phyloP scores from a whole-genome alignment of 2,329 filamentous ascomycete genomes.

The Anthostomella pinea region DNA sequence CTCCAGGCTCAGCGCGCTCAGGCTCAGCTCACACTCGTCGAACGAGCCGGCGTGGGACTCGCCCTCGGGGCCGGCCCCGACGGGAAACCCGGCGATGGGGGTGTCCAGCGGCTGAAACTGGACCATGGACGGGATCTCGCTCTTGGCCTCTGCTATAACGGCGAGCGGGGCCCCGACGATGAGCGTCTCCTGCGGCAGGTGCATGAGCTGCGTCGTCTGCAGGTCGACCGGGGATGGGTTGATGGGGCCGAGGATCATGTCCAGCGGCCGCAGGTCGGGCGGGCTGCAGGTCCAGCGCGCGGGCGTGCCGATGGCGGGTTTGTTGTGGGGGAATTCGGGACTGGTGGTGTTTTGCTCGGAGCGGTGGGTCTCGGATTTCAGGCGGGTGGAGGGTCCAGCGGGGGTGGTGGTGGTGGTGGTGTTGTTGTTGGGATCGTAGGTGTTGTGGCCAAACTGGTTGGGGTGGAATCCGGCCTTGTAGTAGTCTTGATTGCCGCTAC shows the following conservation, averaged over 20 bases:
- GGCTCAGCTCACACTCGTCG: conserved; percentile 23
- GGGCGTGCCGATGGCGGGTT: conserved; percentile 2
- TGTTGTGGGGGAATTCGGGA: background rate
- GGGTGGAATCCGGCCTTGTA: no score
- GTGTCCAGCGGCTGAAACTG: conserved; percentile 1
- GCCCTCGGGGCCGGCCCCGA: conserved; percentile 43
- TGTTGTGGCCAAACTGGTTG: no score
- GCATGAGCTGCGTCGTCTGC: conserved; percentile 18
- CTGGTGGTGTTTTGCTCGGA: background rate
- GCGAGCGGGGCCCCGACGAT: conserved; percentile 8
- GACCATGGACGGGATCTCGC: no score
- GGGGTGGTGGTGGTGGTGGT: no score
- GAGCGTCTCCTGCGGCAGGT: conserved; percentile 31
- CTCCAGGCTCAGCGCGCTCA: no score
- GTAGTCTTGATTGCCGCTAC: no score
- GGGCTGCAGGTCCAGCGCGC: conserved; percentile 15
- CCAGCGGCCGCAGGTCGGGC: conserved; percentile 5
- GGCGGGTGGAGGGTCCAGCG: no score
- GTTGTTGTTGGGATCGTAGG: background rate
- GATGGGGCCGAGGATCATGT: conserved; percentile 7
- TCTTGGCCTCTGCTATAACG: no score
- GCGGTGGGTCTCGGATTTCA: no score
- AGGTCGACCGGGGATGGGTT: conserved; percentile 15
- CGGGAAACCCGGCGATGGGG: conserved; percentile 36
- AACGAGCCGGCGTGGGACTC: conserved; percentile 33